Evolutionary conservation across 2,329 filamentous ascomycete species (phyloP).

Genomic region (Colletotrichum falcatum): DNA sequence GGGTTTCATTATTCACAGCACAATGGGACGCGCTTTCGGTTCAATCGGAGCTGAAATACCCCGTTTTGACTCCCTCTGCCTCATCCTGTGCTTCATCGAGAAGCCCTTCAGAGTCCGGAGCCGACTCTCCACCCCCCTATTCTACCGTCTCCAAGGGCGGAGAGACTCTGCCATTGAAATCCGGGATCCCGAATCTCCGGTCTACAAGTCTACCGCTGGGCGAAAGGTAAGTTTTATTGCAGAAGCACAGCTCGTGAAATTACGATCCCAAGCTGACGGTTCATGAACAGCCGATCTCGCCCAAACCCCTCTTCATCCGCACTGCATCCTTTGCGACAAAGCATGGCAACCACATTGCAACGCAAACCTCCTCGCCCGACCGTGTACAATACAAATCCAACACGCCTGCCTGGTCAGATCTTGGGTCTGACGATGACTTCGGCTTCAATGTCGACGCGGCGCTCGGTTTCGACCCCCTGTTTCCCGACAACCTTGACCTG

Average conservation of each 20-base stretch:
- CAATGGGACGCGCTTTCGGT: constrained; percentile 37
- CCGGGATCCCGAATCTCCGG: constrained; percentile 33
- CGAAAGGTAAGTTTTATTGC: constrained; percentile 10
- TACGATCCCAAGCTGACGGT: constrained; percentile 2
- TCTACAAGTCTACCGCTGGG: constrained; percentile 32
- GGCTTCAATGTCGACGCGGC: constrained; percentile 15
- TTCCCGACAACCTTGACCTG: constrained; percentile 15
- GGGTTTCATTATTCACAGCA: constrained; percentile 32
- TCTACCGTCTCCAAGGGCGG: constrained; percentile 35
- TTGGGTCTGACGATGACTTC: constrained; percentile 29
- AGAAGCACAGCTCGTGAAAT: neutral
- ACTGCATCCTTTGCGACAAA: constrained; percentile 32
- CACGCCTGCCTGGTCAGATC: constrained; percentile 26
- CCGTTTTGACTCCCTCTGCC: constrained; percentile 29
- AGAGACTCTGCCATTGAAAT: constrained; percentile 38
- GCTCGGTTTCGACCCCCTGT: constrained; percentile 11
- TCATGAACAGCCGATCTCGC: constrained; percentile 18
- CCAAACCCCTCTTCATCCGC: constrained; percentile 22
- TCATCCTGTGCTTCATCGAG: constrained; percentile 37
- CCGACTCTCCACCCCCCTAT: constrained; percentile 28
- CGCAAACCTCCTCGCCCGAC: constrained; percentile 1
- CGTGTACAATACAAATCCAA: neutral
- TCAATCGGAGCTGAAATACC: constrained; percentile 22
- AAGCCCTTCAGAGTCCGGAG: constrained; percentile 35
- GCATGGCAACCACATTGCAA: constrained; percentile 5